phyloP scores from a whole-genome alignment of 805 yeast species.

The Sungouiozyma intestinalis region DNA sequence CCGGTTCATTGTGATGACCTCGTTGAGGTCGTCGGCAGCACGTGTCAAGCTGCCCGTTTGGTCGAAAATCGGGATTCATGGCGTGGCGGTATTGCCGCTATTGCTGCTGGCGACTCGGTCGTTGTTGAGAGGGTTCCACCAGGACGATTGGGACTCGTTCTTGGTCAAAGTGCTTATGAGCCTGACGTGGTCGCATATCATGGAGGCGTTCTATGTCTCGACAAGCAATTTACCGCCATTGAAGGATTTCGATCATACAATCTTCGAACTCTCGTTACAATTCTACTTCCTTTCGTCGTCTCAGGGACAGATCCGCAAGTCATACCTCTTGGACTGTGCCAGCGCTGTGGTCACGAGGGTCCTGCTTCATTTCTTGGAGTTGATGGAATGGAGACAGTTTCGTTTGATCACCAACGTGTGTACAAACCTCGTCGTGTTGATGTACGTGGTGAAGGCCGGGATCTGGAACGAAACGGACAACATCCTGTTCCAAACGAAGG shows the following conservation, averaged over 20 bases:
- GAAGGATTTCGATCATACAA: conserved; percentile 21
- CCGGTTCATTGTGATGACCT: conserved; percentile 48
- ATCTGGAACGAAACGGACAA: neutral
- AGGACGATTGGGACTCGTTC: conserved; percentile 1
- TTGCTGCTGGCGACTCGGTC: neutral
- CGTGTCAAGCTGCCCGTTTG: conserved; percentile 14
- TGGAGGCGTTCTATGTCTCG: conserved; percentile 44
- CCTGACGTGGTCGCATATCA: conserved; percentile 34
- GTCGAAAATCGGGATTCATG: conserved; percentile 28
- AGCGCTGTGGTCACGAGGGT: conserved; percentile 51
- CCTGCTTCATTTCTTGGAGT: conserved; percentile 51
- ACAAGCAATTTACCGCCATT: conserved; percentile 29
- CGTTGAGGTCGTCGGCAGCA: conserved; percentile 33
- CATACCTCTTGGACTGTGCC: conserved; percentile 26
- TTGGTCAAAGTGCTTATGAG: conserved; percentile 8
- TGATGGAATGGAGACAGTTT: conserved; percentile 41
- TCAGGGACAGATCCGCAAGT: neutral
- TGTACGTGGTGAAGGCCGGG: conserved; percentile 23
- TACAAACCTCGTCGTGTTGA: conserved; percentile 31
- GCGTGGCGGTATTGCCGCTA: conserved; percentile 14
- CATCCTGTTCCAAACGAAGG: neutral
- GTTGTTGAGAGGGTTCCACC: neutral
- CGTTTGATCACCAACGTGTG: conserved; percentile 54
- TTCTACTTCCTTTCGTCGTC: conserved; percentile 7
- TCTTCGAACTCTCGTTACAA: conserved; percentile 22